Evolutionary conservation across 2,329 filamentous ascomycete genomes (phyloP).

Genomic region (Ophiostoma triangulosporum): DNA sequence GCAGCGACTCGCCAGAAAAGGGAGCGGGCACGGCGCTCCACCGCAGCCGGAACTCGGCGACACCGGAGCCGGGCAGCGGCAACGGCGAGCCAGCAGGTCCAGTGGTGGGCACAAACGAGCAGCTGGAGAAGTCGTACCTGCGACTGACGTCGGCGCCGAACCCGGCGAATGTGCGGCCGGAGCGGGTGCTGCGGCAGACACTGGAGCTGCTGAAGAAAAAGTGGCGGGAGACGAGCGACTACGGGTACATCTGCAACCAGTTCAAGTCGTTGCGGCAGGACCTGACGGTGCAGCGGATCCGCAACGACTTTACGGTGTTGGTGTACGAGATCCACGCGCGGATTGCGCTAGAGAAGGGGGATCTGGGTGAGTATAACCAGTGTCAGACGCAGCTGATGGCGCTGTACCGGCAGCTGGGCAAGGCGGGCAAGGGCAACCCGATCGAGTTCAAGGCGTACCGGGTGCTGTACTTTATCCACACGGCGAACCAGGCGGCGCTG

Average conservation of each 20-base stretch:
- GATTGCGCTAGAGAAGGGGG: constrained; percentile 94
- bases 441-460: constrained; percentile 98
- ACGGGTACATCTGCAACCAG: constrained; percentile 96
- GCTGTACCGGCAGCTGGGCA: constrained; percentile 63
- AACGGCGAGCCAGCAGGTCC: constrained; percentile 44
- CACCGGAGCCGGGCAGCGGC: constrained; percentile 21
- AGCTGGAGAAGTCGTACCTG: constrained; percentile 86
- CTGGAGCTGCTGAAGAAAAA: constrained; percentile 84
- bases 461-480: constrained; percentile 99
- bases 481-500: constrained; percentile 93
- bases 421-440: constrained; percentile 56
- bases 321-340: constrained; percentile 97
- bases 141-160: constrained; percentile 84
- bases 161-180: constrained; percentile 75
- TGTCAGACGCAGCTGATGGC: constrained; percentile 96
- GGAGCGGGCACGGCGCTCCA: neutral
- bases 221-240: constrained; percentile 88
- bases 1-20: constrained; percentile 20
- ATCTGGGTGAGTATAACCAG: constrained; percentile 99
- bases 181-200: constrained; percentile 66
- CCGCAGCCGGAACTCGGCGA: constrained; percentile 22
- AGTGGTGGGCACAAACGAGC: constrained; percentile 72
- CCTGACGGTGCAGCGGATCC: constrained; percentile 92
- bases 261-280: constrained; percentile 98
- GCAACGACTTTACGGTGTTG: constrained; percentile 87